Percentiles rank a stretch among this genome's conserved stretches.
Conservation (phyloP, 1,284 basidiomycete species). For the Ceratobasidium sp. region DNA sequence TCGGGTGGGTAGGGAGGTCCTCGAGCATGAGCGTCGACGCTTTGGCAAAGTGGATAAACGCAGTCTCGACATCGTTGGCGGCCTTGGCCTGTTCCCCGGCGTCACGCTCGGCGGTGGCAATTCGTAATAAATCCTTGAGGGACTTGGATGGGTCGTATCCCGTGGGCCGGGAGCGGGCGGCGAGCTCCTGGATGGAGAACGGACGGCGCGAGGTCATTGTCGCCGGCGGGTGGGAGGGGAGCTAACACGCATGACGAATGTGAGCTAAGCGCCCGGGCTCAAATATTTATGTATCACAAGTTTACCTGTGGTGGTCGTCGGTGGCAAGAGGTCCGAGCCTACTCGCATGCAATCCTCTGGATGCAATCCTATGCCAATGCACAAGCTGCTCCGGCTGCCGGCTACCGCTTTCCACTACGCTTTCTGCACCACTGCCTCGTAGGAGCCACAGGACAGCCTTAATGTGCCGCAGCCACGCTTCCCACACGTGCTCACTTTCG, state of each 20-base stretch:
- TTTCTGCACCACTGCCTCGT: neutral
- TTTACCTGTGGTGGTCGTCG: neutral
- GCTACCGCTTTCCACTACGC: neutral
- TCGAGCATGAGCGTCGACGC: slow-evolving; percentile 76
- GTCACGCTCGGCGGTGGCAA: slow-evolving; percentile 57
- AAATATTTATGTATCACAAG: neutral
- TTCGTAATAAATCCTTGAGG: slow-evolving; percentile 55
- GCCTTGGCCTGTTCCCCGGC: slow-evolving; percentile 61
- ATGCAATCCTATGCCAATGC: too few relatives aligned
- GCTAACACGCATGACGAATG: slow-evolving; percentile 1
- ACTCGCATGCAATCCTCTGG: too few relatives aligned
- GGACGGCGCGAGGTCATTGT: slow-evolving; percentile 42
- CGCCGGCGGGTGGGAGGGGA: neutral
- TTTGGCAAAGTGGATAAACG: slow-evolving; percentile 71
- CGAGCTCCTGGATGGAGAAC: slow-evolving; percentile 50
- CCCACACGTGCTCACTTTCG: slow-evolving; percentile 14
- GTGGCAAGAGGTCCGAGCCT: neutral
- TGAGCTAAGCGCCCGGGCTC: slow-evolving; percentile 13
- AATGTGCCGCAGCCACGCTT: slow-evolving; percentile 20
- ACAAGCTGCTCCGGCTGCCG: neutral
- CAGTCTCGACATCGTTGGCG: slow-evolving; percentile 67
- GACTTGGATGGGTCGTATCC: slow-evolving; percentile 50
- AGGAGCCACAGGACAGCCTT: slow-evolving; percentile 4
- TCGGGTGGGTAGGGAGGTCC: slow-evolving; percentile 68
- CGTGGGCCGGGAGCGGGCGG: slow-evolving; percentile 45